A percentile compares a stretch with the other conserved stretches of the same genome.
These are phyloP conservation scores for Saccharomyces mikatae DNA, from an alignment of 805 yeast species.

Conservation along the genomic window DNA sequence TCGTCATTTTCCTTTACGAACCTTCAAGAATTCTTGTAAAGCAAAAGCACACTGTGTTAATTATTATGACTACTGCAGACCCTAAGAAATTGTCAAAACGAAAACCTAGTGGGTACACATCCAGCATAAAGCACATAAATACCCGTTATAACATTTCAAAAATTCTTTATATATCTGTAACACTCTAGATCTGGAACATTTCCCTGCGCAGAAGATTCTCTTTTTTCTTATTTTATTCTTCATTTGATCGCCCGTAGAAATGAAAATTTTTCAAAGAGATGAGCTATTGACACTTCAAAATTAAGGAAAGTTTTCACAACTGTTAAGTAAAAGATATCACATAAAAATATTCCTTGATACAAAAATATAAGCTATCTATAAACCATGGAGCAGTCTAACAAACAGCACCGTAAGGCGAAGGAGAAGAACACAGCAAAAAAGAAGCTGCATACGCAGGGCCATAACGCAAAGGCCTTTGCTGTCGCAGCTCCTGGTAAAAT, in stretches of 20 bases:
- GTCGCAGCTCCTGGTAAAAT: slow-evolving; percentile 80
- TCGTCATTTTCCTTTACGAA: not conserved
- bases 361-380: not conserved
- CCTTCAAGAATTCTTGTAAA: no score
- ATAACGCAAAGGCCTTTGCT: slow-evolving; percentile 76
- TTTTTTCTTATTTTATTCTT: not conserved
- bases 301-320: not conserved
- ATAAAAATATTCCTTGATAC: not conserved
- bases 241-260: not conserved
- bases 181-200: not conserved
- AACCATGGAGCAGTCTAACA: slow-evolving; percentile 56
- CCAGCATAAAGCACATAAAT: not conserved
- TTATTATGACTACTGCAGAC: not conserved
- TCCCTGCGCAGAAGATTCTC: no score
- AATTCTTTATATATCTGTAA: no score
- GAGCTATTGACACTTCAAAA: not conserved
- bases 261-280: not conserved
- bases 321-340: not conserved
- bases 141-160: no score
- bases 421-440: slow-evolving; percentile 62
- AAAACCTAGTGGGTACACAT: not conserved
- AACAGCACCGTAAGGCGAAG: slow-evolving; percentile 66
- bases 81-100: no score
- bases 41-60: not conserved
- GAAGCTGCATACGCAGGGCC: slow-evolving; percentile 82